phyloP scores from a whole-genome alignment of 148 eudicot species.

The Pouteria glomerata region DNA sequence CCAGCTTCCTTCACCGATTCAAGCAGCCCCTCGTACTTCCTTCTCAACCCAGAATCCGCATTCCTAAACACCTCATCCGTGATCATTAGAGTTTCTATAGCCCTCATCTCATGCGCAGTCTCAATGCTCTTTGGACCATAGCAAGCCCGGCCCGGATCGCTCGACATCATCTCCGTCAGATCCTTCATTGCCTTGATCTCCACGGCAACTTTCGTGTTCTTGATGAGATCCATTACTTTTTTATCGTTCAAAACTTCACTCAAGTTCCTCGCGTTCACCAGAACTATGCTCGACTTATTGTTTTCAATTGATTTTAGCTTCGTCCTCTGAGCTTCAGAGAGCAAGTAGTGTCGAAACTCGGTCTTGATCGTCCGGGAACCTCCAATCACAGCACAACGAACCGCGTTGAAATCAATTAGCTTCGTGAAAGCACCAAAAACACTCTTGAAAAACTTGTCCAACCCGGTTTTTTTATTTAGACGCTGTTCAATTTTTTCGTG shows the following conservation, averaged over 20 bases:
- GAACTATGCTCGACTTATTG: neutral
- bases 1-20: conserved; percentile 12
- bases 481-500: neutral
- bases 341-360: conserved; percentile 2
- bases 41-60: conserved; percentile 5
- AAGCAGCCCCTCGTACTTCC: conserved; percentile 6
- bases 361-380: neutral
- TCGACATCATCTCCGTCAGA: conserved; percentile 3
- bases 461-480: neutral
- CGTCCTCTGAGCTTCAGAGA: neutral
- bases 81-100: conserved; percentile 12
- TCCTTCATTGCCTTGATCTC: conserved; percentile 4
- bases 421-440: neutral
- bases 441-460: neutral
- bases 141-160: conserved; percentile 7
- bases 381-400: neutral
- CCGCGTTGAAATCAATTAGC: neutral
- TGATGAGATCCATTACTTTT: neutral
- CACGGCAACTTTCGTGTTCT: neutral
- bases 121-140: conserved; percentile 16
- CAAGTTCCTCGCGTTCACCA: neutral
- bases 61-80: conserved; percentile 11
- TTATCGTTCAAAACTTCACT: conserved; percentile 1
- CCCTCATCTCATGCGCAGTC: conserved; percentile 4
- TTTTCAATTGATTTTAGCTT: neutral